These are phyloP conservation scores for Vaccinium darrowii DNA, from an alignment of 148 eudicot genomes.

Conservation along the genomic window DNA sequence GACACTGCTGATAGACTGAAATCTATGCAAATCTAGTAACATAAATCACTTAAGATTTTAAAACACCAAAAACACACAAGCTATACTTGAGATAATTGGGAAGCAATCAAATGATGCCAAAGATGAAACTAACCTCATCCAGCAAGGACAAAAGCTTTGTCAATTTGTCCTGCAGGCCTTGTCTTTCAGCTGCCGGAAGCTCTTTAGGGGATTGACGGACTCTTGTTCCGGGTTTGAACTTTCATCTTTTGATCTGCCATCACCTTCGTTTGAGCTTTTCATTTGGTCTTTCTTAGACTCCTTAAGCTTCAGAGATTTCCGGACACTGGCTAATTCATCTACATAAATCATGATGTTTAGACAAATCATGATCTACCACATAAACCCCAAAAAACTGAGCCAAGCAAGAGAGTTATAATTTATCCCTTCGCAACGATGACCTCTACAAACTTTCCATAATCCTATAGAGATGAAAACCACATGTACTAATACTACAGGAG, in stretches of 20 bases:
- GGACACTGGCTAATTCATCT: no score
- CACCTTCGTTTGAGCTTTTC: constrained; percentile 20
- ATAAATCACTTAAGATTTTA: not conserved
- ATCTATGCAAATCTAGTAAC: not conserved
- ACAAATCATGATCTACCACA: no score
- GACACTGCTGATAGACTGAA: not conserved
- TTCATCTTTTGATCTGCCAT: constrained; percentile 26
- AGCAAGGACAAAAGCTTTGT: constrained; percentile 52
- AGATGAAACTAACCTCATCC: constrained; percentile 48
- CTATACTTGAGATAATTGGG: not conserved
- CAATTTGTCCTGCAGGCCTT: constrained; percentile 46
- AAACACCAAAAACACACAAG: not conserved
- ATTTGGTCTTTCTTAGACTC: no score
- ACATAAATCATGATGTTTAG: no score
- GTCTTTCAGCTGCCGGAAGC: constrained; percentile 43
- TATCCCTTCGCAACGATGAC: no score
- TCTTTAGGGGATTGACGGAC: constrained; percentile 22
- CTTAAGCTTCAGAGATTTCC: no score
- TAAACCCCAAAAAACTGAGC: no score
- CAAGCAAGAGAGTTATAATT: no score
- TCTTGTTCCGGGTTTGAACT: constrained; percentile 23
- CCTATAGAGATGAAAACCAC: no score
- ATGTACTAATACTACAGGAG: not conserved
- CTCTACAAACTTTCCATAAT: no score
- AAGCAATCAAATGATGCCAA: not conserved